Evolutionary conservation across 2,329 filamentous ascomycete genomes (phyloP), one percentile per base, ranked within the genome.

Genomic region (Ophiobolus disseminans): DNA sequence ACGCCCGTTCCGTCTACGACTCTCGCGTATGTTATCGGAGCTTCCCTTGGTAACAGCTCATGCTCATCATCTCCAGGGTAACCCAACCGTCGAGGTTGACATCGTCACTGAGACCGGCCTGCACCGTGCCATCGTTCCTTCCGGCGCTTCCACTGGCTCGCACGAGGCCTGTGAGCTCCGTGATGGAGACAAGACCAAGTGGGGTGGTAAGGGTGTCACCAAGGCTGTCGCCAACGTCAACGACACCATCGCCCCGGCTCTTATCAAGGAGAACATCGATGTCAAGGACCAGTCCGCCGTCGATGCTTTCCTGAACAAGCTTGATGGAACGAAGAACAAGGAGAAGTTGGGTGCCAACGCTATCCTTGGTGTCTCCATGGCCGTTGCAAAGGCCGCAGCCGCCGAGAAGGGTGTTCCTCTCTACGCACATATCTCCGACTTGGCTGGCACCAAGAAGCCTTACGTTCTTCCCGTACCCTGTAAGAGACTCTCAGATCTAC

Each of bases 51-150:
- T 26, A 28, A 25, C 20, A 21, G 5, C 20, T 4, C 17, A 7
- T 45, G 40, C 52, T 65, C 40, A 63, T 47, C 11, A 22, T 16
- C 28, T 35, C n/a, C 28, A 65, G 62, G 86, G 86, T 76, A 99
- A 99, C 87, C 94, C 94, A 73, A 99, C 94, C 75, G 93, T 97
- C 73, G 93, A 97, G 85, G 93, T 97, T 72, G 93, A 97, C 76
- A 86, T 97, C 69, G 89, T 96, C 80, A 97, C 92, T 68, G 91
- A 96, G 82, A 95, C 89, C 69, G 93, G 93, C 73, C 87, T 97
- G 59, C 92, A 97, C 86, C 91, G 93, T 74, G 92, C 93, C 76
- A 97, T 97, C 75, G 93, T 97, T 58, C 93, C 93, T 70, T 97
- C 92, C 63, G 93, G 93, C 77, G 93, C 93, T 72, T 97, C 93